phyloP scores from a whole-genome alignment of 2,329 filamentous ascomycete species.

The Eutypa lata region DNA sequence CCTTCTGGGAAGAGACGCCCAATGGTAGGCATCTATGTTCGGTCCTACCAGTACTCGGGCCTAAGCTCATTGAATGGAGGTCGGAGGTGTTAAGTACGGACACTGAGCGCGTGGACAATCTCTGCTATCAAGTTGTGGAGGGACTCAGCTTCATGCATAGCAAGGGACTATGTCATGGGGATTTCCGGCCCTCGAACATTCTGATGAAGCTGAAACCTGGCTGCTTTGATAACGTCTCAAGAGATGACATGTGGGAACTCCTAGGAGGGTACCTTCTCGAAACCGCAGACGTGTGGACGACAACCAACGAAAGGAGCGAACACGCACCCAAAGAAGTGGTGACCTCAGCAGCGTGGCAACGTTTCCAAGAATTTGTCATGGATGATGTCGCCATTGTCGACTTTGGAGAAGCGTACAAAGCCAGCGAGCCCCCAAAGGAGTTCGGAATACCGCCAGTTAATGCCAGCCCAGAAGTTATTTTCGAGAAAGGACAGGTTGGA shows the following conservation, averaged over 20 bases:
- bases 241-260: not conserved
- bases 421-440: not conserved
- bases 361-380: not conserved
- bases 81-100: not conserved
- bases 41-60: not conserved
- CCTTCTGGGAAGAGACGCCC: not conserved
- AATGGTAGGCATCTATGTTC: constrained; percentile 1
- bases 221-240: not conserved
- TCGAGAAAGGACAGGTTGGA: not conserved
- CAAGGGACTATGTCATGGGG: not conserved
- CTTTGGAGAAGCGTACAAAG: not conserved
- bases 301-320: not conserved
- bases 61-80: not conserved
- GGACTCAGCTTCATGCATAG: not conserved
- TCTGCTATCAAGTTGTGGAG: not conserved
- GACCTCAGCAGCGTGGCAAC: not conserved
- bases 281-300: not conserved
- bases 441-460: not conserved
- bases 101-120: not conserved
- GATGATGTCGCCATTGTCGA: not conserved
- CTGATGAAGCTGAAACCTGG: not conserved
- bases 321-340: not conserved
- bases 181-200: constrained; percentile 1
- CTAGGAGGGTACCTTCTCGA: not conserved
- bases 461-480: not conserved